A percentile compares a stretch with the other conserved stretches of the same genome.
phyloP scores from a whole-genome alignment of 345 rosid genomes.

The Murraya koenigii region DNA sequence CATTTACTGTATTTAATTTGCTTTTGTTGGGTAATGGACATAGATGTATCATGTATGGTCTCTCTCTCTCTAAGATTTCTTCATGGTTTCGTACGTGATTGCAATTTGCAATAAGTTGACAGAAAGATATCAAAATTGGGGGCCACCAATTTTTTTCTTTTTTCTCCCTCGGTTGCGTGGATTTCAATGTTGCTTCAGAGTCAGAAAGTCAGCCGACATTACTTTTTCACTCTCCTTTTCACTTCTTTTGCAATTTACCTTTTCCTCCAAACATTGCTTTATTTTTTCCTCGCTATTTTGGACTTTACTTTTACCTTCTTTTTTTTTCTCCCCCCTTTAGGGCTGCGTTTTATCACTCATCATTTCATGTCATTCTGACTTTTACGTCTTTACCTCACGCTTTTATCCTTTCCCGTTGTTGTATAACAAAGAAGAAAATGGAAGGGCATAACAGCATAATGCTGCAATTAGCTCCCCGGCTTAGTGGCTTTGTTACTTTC shows the following conservation, averaged over 20 bases:
- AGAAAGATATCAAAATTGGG: background rate
- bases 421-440: background rate
- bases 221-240: slow-evolving; percentile 1
- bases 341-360: background rate
- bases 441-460: background rate
- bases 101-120: background rate
- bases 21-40: background rate
- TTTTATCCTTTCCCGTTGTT: background rate
- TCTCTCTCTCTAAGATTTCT: background rate
- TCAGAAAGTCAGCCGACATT: slow-evolving; percentile 38
- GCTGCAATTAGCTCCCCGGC: background rate
- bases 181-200: slow-evolving; percentile 49
- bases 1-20: background rate
- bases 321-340: background rate
- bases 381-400: background rate
- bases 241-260: background rate
- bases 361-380: background rate
- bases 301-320: background rate
- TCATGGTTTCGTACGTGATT: slow-evolving; percentile 31
- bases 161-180: slow-evolving; percentile 27
- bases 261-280: background rate
- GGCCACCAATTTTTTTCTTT: slow-evolving; percentile 5
- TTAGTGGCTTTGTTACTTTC: background rate
- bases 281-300: background rate
- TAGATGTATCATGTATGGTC: background rate